Evolutionary conservation across 306 rosid species (phyloP), one percentile per base, ranked within the genome.

Genomic region (Abrus precatorius): DNA sequence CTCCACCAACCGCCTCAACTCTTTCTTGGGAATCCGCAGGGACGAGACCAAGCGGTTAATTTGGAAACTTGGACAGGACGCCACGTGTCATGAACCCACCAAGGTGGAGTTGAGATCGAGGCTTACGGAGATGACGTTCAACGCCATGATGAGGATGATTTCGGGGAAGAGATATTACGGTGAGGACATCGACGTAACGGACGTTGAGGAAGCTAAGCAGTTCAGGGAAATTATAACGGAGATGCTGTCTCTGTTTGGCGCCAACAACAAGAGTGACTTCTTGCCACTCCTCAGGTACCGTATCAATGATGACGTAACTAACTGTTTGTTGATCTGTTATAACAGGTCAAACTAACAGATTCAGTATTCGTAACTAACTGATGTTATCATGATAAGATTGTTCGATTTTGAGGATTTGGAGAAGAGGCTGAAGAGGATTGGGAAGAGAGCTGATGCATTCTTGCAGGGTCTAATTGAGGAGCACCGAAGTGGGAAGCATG

Each of bases 61-160:
- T 0, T n/a, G 33, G 2, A 75, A 76, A 20, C 43, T 76, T 0
- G n/a, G 43, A 5, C 65, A 53, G 0, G 78, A 80, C 38, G 3
- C 0, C 41, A 28, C 60, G 59, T 14, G 36, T 3, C 4, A 3
- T 14, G 4, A 5, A 6, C 74, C 68, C 1, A 4, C 9, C 2
- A 48, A 48, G 8, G 77, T 82, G 40, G 77, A 67, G 2, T 9
- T 82, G 0, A 36, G 72, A 12, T 0, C 28, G 0, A 69, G 60
- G 54, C 41, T 82, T 1, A 75, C 60, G 32, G 85, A 76, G 68
- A 82, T 76, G 82, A 76, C 85, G 2, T 82, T 76, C 38, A 82
- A 82, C 54, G 27, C 3, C 1, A 62, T 76, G 78, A 82, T 82
- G 85, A 82, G 78, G 40, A 82, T 82, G 85, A 76, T 82, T 1